phyloP scores from a whole-genome alignment of 805 yeast species.

The Zygosaccharomyces pseudorouxii region DNA sequence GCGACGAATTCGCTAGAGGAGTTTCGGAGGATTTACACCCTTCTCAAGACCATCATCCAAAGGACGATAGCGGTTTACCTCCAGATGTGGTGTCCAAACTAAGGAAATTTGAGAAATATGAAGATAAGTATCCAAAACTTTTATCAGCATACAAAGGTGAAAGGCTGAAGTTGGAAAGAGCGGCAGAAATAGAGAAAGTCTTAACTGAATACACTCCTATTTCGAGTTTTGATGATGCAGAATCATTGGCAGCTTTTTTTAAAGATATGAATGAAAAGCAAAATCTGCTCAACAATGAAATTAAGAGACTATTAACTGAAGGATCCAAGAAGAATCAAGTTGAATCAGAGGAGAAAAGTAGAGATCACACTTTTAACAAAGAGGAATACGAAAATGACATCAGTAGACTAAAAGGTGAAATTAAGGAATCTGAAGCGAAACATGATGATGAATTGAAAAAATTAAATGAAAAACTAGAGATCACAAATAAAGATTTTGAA shows the following conservation, averaged over 20 bases:
- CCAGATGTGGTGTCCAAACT: conserved; percentile 56
- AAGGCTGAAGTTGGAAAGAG: conserved; percentile 57
- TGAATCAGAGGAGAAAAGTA: conserved; percentile 9
- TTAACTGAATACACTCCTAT: conserved; percentile 79
- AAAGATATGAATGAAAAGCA: conserved; percentile 57
- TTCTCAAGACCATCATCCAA: conserved; percentile 13
- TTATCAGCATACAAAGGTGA: conserved; percentile 82
- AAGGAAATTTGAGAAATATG: conserved; percentile 78
- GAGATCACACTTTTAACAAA: neutral
- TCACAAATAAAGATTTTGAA: neutral
- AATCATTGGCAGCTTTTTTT: conserved; percentile 63
- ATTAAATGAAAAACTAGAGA: neutral
- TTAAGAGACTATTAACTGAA: conserved; percentile 41
- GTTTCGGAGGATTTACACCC: conserved; percentile 30
- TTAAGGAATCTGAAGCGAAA: conserved; percentile 1
- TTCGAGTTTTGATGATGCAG: conserved; percentile 67
- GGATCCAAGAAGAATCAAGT: conserved; percentile 19
- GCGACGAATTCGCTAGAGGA: conserved; percentile 55
- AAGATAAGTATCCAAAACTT: conserved; percentile 80
- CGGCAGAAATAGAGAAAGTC: conserved; percentile 60
- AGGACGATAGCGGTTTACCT: conserved; percentile 44
- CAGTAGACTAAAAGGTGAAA: conserved; percentile 2
- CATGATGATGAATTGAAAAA: conserved; percentile 1
- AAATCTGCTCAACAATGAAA: conserved; percentile 57
- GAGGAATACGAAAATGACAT: conserved; percentile 5